Evolutionary conservation across 31 red algal species (phyloP).

Genomic region (Odonthalia washingtoniensis): DNA sequence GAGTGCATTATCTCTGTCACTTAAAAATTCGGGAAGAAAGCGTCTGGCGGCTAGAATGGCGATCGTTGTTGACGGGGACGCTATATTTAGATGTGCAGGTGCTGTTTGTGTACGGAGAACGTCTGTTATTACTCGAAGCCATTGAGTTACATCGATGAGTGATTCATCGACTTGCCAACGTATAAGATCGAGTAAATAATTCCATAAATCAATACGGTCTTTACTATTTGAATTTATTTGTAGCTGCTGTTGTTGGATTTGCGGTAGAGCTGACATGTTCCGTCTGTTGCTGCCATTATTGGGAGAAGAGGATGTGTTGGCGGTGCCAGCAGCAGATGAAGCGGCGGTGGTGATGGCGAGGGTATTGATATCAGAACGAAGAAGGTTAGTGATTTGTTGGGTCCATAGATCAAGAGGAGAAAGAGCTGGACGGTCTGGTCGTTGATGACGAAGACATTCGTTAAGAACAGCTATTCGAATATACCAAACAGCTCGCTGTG

Average conservation of each 20-base stretch:
- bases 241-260: too few relatives aligned
- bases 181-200: slow-evolving; percentile 64
- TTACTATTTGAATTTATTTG: slow-evolving; percentile 38
- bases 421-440: slow-evolving; percentile 64
- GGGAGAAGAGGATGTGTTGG: too few relatives aligned
- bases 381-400: slow-evolving; percentile 51
- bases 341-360: too few relatives aligned
- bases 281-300: slow-evolving; percentile 32
- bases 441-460: slow-evolving; percentile 61
- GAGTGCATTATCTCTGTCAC: slow-evolving; percentile 10
- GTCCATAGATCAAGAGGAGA: slow-evolving; percentile 58
- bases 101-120: slow-evolving; percentile 32
- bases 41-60: slow-evolving; percentile 48
- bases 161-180: slow-evolving; percentile 78
- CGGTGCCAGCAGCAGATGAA: too few relatives aligned
- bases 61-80: slow-evolving; percentile 45
- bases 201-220: slow-evolving; percentile 61
- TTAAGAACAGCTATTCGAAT: slow-evolving; percentile 77
- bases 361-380: slow-evolving; percentile 60
- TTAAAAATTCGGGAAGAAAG: slow-evolving; percentile 61
- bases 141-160: slow-evolving; percentile 54
- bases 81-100: slow-evolving; percentile 23
- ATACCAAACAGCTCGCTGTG: slow-evolving; percentile 74
- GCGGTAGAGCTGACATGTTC: slow-evolving; percentile 36
- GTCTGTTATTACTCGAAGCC: slow-evolving; percentile 47